Evolutionary conservation across 176 grass and related monocot genomes (phyloP).

Genomic region (Ampelocalamus luodianensis): DNA sequence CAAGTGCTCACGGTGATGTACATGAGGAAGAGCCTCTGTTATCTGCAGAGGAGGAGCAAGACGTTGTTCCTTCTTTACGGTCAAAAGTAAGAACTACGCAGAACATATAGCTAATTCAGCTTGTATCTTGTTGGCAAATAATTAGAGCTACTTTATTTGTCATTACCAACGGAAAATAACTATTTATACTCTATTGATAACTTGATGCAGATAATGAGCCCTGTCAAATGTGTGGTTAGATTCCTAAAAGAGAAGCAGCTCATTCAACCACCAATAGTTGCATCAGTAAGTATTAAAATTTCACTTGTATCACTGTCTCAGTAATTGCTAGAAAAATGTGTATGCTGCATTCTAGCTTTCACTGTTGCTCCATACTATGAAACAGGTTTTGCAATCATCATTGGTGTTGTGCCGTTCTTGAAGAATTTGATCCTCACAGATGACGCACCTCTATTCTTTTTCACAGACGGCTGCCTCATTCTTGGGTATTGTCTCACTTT

Average conservation of each 20-base stretch:
- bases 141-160: neutral
- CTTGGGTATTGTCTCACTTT: constrained; percentile 52
- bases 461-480: constrained; percentile 71
- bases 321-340: neutral
- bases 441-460: constrained; percentile 68
- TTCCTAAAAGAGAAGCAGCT: constrained; percentile 53
- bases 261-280: constrained; percentile 57
- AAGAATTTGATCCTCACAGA: constrained; percentile 62
- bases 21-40: constrained; percentile 48
- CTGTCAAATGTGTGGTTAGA: constrained; percentile 30
- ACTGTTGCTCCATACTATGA: neutral
- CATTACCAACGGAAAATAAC: constrained; percentile 11
- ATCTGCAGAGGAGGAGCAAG: neutral
- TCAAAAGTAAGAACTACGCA: constrained; percentile 17
- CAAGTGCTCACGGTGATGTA: neutral
- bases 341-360: neutral
- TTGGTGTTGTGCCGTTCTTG: constrained; percentile 52
- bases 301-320: no score
- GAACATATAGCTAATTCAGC: neutral
- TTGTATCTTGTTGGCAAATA: neutral
- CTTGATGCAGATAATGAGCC: constrained; percentile 53
- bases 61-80: neutral
- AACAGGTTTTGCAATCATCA: constrained; percentile 59
- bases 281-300: constrained; percentile 45
- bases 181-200: neutral